phyloP scores from a whole-genome alignment of 2,329 filamentous ascomycete genomes.

The Arthrobotrys conoides region DNA sequence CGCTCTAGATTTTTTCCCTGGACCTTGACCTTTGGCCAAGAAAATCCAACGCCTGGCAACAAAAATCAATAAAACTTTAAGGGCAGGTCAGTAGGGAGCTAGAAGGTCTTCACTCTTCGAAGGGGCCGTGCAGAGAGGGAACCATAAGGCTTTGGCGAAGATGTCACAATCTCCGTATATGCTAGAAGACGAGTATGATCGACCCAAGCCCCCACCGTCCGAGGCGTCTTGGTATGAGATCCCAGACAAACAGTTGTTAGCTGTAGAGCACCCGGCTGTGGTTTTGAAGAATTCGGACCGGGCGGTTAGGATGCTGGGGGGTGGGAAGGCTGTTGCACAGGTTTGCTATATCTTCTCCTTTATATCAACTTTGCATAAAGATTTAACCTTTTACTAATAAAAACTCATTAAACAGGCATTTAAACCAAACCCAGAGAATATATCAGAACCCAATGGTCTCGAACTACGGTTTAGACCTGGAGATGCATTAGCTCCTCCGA shows the following conservation, averaged over 20 bases:
- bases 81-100: no score
- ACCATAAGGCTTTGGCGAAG: no score
- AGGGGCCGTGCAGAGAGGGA: no score
- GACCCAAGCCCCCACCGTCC: slow-evolving; percentile 12
- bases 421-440: slow-evolving; percentile 53
- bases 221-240: slow-evolving; percentile 56
- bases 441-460: slow-evolving; percentile 46
- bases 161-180: slow-evolving; percentile 28
- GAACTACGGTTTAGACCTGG: slow-evolving; percentile 52
- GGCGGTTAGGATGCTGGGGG: slow-evolving; percentile 51
- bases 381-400: not conserved
- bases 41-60: slow-evolving; percentile 42
- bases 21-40: not conserved
- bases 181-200: slow-evolving; percentile 23
- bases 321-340: slow-evolving; percentile 51
- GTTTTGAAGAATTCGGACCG: slow-evolving; percentile 40
- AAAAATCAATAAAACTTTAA: slow-evolving; percentile 3
- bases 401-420: slow-evolving; percentile 36
- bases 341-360: slow-evolving; percentile 15
- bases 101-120: no score
- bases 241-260: slow-evolving; percentile 38
- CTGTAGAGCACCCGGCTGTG: slow-evolving; percentile 43
- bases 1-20: slow-evolving; percentile 14
- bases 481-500: slow-evolving; percentile 71
- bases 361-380: not conserved